A percentile compares a stretch with the other conserved stretches of the same genome.
Evolutionary conservation across 345 rosid species (phyloP).

Genomic region (Syzygium aqueum): DNA sequence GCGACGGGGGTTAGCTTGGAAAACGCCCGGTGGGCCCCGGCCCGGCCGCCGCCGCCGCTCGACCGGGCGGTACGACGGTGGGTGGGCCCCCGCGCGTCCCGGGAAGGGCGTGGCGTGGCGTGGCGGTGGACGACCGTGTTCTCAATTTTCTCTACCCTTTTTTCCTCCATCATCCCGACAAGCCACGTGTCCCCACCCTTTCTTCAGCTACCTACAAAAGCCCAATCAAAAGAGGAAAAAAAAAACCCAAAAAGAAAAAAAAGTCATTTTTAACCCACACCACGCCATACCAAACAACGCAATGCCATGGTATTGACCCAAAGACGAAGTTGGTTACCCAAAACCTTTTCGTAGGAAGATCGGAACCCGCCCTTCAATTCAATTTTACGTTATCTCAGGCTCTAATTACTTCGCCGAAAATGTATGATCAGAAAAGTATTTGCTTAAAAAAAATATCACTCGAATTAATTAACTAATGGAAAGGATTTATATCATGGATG

Average conservation of each 20-base stretch:
- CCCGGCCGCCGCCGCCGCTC: too few relatives aligned
- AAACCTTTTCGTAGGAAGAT: neutral
- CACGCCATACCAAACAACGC: neutral
- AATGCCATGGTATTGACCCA: neutral
- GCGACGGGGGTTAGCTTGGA: neutral
- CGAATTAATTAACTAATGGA: neutral
- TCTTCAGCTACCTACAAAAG: neutral
- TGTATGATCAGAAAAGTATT: too few relatives aligned
- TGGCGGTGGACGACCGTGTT: neutral
- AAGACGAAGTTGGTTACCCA: neutral
- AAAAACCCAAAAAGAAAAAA: neutral
- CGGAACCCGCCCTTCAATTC: neutral
- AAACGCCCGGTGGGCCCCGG: neutral
- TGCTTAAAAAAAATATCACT: too few relatives aligned
- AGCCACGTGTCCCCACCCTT: neutral
- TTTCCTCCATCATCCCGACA: neutral
- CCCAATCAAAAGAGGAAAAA: too few relatives aligned
- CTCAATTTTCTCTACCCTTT: neutral
- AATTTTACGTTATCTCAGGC: too few relatives aligned
- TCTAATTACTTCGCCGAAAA: neutral
- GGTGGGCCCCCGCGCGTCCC: neutral
- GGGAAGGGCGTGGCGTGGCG: too few relatives aligned
- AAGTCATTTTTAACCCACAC: neutral
- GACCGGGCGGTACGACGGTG: neutral
- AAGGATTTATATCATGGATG: rapidly evolving